These are phyloP conservation scores for Rutstroemia sydowiana DNA, from an alignment of 2,329 filamentous ascomycete species.

Conservation along the genomic window DNA sequence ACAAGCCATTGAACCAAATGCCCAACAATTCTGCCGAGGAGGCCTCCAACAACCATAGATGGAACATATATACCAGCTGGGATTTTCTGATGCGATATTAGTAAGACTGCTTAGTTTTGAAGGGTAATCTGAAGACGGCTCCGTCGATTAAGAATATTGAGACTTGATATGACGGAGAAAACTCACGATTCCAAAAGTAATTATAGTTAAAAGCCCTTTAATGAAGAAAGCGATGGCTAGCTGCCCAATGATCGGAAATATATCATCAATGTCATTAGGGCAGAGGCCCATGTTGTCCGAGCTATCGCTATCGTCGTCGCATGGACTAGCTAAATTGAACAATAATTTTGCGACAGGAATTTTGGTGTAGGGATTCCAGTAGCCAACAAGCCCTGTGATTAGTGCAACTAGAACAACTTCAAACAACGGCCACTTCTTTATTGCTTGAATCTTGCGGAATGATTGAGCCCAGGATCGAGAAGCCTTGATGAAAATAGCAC, in stretches of 20 bases:
- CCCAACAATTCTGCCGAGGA: constrained; percentile 82
- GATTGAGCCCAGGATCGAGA: constrained; percentile 82
- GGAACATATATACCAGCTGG: constrained; percentile 96
- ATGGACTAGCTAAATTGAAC: constrained; percentile 85
- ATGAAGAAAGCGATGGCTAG: constrained; percentile 76
- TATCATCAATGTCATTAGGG: constrained; percentile 62
- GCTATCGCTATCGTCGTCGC: constrained; percentile 62
- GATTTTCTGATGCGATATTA: constrained; percentile 54
- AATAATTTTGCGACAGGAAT: constrained; percentile 85
- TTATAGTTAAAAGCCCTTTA: constrained; percentile 79
- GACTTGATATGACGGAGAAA: background rate
- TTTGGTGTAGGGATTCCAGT: constrained; percentile 89
- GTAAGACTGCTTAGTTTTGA: background rate
- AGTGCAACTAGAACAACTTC: constrained; percentile 86
- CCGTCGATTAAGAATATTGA: background rate
- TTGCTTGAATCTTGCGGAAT: constrained; percentile 71
- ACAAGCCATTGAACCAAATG: constrained; percentile 79
- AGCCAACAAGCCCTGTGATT: constrained; percentile 76
- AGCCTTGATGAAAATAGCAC: constrained; percentile 94
- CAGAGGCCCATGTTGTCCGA: constrained; percentile 67
- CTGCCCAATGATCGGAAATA: constrained; percentile 66
- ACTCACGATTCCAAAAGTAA: constrained; percentile 82
- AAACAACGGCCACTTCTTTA: constrained; percentile 77
- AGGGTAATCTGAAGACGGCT: background rate
- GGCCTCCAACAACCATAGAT: constrained; percentile 94